Evolutionary conservation across 129 eudicot species (phyloP).

Genomic region (Flaveria brownii): DNA sequence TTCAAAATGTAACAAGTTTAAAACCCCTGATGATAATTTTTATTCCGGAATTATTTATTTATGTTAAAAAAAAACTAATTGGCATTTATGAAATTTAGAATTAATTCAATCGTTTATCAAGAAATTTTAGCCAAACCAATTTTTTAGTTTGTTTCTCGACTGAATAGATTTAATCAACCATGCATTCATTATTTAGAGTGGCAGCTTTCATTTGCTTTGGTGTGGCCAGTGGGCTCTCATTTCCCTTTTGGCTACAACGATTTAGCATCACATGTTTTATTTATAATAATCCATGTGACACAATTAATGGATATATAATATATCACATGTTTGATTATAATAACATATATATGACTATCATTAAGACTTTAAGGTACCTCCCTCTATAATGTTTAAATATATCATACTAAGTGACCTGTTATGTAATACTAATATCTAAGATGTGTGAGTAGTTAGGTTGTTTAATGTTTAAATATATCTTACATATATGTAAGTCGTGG

Average conservation of each 20-base stretch:
- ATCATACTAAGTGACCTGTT: neutral
- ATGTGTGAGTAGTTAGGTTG: too few relatives aligned
- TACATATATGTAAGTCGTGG: too few relatives aligned
- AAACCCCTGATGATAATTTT: neutral
- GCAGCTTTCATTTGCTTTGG: neutral
- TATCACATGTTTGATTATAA: conserved; percentile 3
- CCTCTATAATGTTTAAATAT: neutral
- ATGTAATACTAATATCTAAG: too few relatives aligned
- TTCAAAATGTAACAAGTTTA: too few relatives aligned
- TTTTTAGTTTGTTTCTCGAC: neutral
- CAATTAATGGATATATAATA: neutral
- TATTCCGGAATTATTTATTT: neutral
- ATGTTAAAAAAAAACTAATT: neutral
- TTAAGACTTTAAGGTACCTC: neutral
- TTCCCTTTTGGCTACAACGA: conserved; percentile 2
- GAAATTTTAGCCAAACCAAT: neutral
- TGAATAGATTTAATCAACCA: conserved; percentile 7
- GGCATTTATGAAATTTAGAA: neutral
- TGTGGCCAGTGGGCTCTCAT: neutral
- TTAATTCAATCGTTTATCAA: neutral
- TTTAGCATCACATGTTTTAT: neutral
- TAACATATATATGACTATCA: neutral
- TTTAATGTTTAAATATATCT: too few relatives aligned
- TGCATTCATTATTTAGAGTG: conserved; percentile 4
- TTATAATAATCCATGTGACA: neutral